phyloP scores from a whole-genome alignment of 345 rosid genomes.

The Anastatica hierochuntica region DNA sequence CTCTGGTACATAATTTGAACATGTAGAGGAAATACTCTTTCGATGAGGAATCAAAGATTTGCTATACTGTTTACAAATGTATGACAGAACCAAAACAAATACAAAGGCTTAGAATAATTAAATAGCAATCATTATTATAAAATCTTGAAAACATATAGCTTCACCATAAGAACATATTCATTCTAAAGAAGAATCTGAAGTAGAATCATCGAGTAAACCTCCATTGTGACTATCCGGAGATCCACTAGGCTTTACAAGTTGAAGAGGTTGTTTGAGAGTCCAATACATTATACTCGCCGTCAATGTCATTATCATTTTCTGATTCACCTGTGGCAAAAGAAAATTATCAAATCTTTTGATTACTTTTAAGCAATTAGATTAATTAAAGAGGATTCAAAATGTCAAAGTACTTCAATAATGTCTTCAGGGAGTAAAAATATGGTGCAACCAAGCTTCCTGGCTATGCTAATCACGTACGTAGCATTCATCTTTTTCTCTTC shows the following conservation, averaged over 20 bases:
- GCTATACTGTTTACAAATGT: not conserved
- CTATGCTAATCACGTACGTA: slow-evolving; percentile 83
- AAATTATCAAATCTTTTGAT: not conserved
- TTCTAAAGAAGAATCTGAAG: slow-evolving; percentile 69
- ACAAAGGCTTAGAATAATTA: not conserved
- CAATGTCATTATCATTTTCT: slow-evolving; percentile 91
- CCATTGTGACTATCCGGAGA: slow-evolving; percentile 62
- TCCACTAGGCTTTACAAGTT: slow-evolving; percentile 40
- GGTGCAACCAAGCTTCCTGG: slow-evolving; percentile 91
- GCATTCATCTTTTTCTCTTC: slow-evolving; percentile 98
- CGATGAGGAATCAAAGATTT: no score
- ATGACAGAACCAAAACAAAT: slow-evolving; percentile 1
- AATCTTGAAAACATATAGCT: not conserved
- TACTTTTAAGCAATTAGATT: not conserved
- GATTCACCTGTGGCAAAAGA: slow-evolving; percentile 98
- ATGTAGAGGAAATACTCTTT: no score
- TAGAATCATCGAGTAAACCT: slow-evolving; percentile 55
- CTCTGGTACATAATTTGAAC: no score
- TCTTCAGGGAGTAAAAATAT: slow-evolving; percentile 97
- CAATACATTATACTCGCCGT: slow-evolving; percentile 92
- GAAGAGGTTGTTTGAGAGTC: slow-evolving; percentile 72
- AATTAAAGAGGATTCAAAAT: no score
- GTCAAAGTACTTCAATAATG: slow-evolving; percentile 77
- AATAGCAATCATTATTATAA: not conserved
- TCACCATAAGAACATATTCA: slow-evolving; percentile 19